These are phyloP conservation scores for Cutaneotrichosporon sp. DNA, from an alignment of 1,284 basidiomycete species.

Conservation along the genomic window DNA sequence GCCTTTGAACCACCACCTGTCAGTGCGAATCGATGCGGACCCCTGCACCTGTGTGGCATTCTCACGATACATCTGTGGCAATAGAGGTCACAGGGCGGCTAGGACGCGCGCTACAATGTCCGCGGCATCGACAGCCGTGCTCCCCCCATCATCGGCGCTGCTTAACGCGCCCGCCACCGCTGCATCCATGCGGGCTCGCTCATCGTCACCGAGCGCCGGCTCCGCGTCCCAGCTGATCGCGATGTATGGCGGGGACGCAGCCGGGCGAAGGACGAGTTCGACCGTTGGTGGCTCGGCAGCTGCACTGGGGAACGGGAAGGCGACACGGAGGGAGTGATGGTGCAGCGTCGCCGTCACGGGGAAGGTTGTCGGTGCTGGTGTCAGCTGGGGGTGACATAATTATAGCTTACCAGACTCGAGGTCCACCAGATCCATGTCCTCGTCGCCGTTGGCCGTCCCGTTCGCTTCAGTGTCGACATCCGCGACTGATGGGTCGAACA, in stretches of 20 bases:
- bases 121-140: neutral
- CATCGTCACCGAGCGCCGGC: neutral
- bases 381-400: neutral
- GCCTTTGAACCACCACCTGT: too few species aligned
- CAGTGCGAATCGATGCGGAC: too few species aligned
- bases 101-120: neutral
- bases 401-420: slow-evolving; percentile 7
- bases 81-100: neutral
- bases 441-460: slow-evolving; percentile 5
- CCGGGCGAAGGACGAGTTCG: slow-evolving; percentile 5
- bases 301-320: neutral
- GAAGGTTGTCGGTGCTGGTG: slow-evolving; percentile 10
- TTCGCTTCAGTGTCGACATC: neutral
- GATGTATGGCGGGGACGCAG: slow-evolving; percentile 3
- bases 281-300: slow-evolving; percentile 1
- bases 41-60: too few species aligned
- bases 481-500: slow-evolving; percentile 1
- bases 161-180: neutral
- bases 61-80: neutral
- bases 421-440: slow-evolving; percentile 9
- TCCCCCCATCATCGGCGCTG: too few species aligned
- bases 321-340: slow-evolving; percentile 5
- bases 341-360: slow-evolving; percentile 12
- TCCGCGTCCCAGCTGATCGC: slow-evolving; percentile 4
- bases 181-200: neutral